These are phyloP conservation scores for Naganishia albida DNA, from an alignment of 1,284 basidiomycete species.

Conservation along the genomic window DNA sequence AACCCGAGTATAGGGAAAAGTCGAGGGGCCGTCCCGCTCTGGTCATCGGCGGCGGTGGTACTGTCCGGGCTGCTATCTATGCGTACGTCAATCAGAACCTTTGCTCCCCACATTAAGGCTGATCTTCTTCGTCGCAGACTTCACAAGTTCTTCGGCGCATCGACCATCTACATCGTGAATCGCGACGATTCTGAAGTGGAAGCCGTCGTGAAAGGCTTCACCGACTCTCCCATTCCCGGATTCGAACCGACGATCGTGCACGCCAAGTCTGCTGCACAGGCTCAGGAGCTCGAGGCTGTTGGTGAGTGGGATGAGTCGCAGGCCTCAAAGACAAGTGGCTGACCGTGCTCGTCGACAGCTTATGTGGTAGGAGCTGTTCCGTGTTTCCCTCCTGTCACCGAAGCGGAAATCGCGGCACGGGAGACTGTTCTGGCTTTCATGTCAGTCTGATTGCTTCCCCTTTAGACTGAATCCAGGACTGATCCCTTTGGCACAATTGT, in stretches of 20 bases:
- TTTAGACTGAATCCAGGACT: neutral
- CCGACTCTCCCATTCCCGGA: constrained; percentile 20
- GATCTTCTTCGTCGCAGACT: neutral
- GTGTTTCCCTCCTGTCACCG: constrained; percentile 18
- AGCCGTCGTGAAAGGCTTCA: constrained; percentile 22
- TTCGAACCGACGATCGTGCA: constrained; percentile 25
- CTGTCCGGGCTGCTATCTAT: constrained; percentile 82
- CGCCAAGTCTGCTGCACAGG: constrained; percentile 11
- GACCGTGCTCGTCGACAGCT: neutral
- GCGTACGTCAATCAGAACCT: constrained; percentile 53
- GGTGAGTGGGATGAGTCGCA: neutral
- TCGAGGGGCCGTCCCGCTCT: constrained; percentile 57
- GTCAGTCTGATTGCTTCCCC: neutral
- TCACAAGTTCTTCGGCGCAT: constrained; percentile 50
- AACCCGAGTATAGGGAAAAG: constrained; percentile 1
- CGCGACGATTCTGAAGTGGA: constrained; percentile 50
- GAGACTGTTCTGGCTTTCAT: constrained; percentile 27
- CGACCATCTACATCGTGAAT: constrained; percentile 75
- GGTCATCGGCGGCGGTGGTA: constrained; percentile 84
- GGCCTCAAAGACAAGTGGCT: neutral
- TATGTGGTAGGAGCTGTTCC: constrained; percentile 23
- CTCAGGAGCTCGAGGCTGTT: constrained; percentile 4
- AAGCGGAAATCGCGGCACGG: constrained; percentile 14
- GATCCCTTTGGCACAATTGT: neutral
- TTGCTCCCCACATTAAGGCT: neutral